Conservation (phyloP, 495 filamentous ascomycete species). For the Hypomontagnella monticulosa region DNA sequence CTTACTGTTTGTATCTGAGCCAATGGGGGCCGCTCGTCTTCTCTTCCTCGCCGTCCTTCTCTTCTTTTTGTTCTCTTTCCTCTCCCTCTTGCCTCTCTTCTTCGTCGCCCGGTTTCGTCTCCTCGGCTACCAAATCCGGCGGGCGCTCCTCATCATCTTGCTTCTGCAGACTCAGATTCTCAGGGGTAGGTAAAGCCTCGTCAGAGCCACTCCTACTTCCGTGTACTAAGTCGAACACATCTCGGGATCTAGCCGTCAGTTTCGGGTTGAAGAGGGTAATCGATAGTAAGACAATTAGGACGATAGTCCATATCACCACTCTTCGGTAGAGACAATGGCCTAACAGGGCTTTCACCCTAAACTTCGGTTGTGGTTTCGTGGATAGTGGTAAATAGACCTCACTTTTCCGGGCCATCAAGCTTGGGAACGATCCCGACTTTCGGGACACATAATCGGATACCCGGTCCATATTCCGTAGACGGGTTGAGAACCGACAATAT, state of each 20-base stretch:
- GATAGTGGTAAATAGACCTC: conserved; percentile 40
- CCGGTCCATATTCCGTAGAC: conserved; percentile 30
- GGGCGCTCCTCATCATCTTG: conserved; percentile 22
- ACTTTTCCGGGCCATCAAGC: conserved; percentile 40
- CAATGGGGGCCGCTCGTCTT: conserved; percentile 47
- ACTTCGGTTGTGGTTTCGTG: conserved; percentile 40
- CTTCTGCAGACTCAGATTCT: conserved; percentile 23
- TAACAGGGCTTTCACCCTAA: conserved; percentile 45
- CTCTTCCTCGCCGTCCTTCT: conserved; percentile 26
- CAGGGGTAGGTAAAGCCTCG: neutral
- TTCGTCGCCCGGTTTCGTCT: neutral
- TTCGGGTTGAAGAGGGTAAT: conserved; percentile 43
- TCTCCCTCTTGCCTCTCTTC: conserved; percentile 2
- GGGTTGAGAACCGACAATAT: conserved; percentile 17
- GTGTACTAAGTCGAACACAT: conserved; percentile 46
- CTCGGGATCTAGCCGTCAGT: conserved; percentile 26
- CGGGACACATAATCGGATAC: conserved; percentile 41
- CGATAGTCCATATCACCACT: conserved; percentile 52
- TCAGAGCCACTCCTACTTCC: conserved; percentile 24
- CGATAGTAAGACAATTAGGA: conserved; percentile 43
- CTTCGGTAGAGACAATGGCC: conserved; percentile 55
- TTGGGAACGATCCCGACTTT: conserved; percentile 39
- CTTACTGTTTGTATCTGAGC: conserved; percentile 57
- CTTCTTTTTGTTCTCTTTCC: conserved; percentile 24
- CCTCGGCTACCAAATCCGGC: conserved; percentile 4